Base-by-base conservation (phyloP, 768 basidiomycete species). In the Pisolithus tinctorius region DNA sequence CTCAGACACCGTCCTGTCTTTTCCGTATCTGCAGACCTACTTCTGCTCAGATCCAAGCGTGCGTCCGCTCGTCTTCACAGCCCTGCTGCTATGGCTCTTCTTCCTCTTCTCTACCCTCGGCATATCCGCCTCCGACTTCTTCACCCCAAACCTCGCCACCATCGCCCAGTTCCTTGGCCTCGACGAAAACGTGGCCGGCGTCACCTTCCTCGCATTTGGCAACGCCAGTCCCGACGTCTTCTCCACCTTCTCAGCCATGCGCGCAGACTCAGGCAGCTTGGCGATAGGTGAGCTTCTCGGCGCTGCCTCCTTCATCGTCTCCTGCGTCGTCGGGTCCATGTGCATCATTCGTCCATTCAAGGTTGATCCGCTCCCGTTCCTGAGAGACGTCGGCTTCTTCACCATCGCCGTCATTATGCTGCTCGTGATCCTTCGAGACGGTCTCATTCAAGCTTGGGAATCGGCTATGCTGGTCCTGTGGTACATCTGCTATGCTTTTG, bases 171-270 rank as follows among this genome's bases (percentile, higher is more conserved):
- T 89, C 4, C 79, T 99, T 4, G 88, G 93, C 0, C 69, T 99
- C 38, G 88, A 89, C 60, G 93, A 99, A 64, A 89, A 90, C 49
- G 84, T 97, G 14, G 93, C 96, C 0, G 96, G 96, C 0, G 94
- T 98, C 23, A 99, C 96, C 0, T 89, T 99, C 59, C 78, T 99
- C 27, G 96, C 96, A 0, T 94, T 97, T 63, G 95, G 95, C 38
- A 98, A 98, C 63, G 95, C 94, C 29, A 93, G 91, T 61, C 95
- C 95, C 0, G 95, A 97, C 65, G 79, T 98, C 4, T 98, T 97
- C 67, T 86, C 92, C 6, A 99, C 96, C 0, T 96, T 95, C 65
- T 88, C 92, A 2, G 90, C 95, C 17, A 87, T 99, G 81, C 82
- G 82, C 29, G 76, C 83, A 20, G 72, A 85, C 59, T 90, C 93